Conservation (phyloP, 345 rosid genomes). For the Abelmoschus esculentus region DNA sequence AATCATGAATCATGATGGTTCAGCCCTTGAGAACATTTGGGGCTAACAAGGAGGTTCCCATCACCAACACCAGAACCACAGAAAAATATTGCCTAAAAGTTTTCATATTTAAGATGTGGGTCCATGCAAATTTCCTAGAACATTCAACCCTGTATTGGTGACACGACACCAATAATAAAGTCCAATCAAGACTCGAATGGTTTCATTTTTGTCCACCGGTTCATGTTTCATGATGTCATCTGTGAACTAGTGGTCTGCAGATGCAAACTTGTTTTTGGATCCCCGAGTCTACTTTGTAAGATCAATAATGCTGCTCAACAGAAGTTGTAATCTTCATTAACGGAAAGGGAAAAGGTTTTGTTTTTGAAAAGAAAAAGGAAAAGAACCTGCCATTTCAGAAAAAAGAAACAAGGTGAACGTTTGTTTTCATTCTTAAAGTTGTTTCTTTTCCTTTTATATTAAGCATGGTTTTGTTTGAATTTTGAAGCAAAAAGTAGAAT, state of each 20-base stretch:
- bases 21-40: background rate
- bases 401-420: background rate
- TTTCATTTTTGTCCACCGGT: background rate
- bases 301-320: background rate
- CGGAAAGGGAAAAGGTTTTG: background rate
- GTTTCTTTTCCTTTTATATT: background rate
- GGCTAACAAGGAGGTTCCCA: background rate
- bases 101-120: background rate
- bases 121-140: background rate
- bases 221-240: background rate
- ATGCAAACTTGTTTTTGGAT: background rate
- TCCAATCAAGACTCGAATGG: background rate
- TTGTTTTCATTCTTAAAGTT: conserved; percentile 6
- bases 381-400: background rate
- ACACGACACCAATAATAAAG: background rate
- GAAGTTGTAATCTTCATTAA: background rate
- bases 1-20: background rate
- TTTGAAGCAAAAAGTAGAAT: background rate
- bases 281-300: background rate
- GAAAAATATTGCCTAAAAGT: background rate
- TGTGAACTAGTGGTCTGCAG: background rate
- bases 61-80: background rate
- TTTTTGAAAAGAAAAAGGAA: background rate
- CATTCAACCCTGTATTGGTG: background rate
- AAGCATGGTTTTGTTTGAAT: background rate